Base-by-base conservation (phyloP, 257 asterid species). In the Asclepias syriaca region DNA sequence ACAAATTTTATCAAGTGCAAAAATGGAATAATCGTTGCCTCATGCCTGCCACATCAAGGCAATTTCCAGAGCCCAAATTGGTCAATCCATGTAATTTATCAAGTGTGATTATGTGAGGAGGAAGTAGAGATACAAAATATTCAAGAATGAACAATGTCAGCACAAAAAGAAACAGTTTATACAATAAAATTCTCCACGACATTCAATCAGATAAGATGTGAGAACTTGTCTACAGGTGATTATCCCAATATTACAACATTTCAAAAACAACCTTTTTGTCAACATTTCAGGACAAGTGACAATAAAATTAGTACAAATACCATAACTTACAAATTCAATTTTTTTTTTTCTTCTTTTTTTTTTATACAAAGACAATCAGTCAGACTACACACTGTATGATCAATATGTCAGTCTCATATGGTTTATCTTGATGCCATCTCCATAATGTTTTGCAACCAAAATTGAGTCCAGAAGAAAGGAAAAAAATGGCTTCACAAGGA, bases 391-490 rank as follows among this genome's bases (percentile, higher is more conserved):
- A 55, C 5, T 43, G 39, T 54, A 72, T 56, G 27, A 53, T 72
- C 66, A 77, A 54, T 69, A 65, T 63, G 76, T 72, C 65, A 55
- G 76, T 56, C 34, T 58, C 77, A 66, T 65, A 16, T 60, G 51
- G 77, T 74, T 65, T 70, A 73, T 56, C 63, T 73, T 5, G 76
- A 80, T 61, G 69, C 72, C 87, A 74, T 79, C 79, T 69, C 58
- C 72, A 70, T 68, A 65, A 56, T 67, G 48, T 72, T n/a, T 29
- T 8, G 46, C 21, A 61, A 71, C 61, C 75, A 64, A 74, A 75
- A 72, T 27, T 58, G 75, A 65, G 66, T 63, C 76, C 66, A 59
- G 68, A 63, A 53, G 34, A n/a, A 3, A 15, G 8, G 37, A 70
- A 61, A 50, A 70, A 60, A 72, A 43, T 34, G 48, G 48, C 19